Conservation (phyloP, 2,329 filamentous ascomycete species). For the Fusarium zealandicum region DNA sequence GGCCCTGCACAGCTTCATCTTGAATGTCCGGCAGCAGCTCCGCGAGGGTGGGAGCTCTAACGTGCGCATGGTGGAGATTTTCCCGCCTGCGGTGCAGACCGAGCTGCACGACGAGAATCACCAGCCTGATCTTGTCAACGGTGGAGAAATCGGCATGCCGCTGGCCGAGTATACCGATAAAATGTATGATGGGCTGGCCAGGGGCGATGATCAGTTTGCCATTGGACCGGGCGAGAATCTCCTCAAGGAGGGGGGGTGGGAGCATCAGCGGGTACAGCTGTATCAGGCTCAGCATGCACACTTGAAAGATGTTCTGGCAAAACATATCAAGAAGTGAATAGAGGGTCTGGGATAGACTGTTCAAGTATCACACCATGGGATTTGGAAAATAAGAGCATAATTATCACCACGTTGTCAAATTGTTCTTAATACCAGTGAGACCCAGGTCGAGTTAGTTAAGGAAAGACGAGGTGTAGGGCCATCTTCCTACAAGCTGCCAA, state of each 20-base stretch:
- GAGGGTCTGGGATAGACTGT: no score
- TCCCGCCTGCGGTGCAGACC: conserved; percentile 42
- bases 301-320: conserved; percentile 17
- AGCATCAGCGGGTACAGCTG: conserved; percentile 23
- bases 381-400: no score
- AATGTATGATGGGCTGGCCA: conserved; percentile 34
- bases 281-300: conserved; percentile 24
- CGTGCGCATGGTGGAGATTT: conserved; percentile 40
- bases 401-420: no score
- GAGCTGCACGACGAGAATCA: conserved; percentile 41
- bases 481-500: no score
- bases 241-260: conserved; percentile 38
- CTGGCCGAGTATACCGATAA: conserved; percentile 53
- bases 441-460: no score
- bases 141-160: conserved; percentile 47
- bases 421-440: no score
- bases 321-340: conserved; percentile 20
- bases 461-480: no score
- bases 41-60: conserved; percentile 9
- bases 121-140: conserved; percentile 38
- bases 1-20: conserved; percentile 39
- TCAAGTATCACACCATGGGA: no score
- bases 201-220: conserved; percentile 38
- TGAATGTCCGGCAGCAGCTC: conserved; percentile 34
- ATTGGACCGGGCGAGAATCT: conserved; percentile 33